Evolutionary conservation across 768 basidiomycete genomes (phyloP), one percentile per base, ranked within the genome.

Genomic region (Tulasnella sp.): DNA sequence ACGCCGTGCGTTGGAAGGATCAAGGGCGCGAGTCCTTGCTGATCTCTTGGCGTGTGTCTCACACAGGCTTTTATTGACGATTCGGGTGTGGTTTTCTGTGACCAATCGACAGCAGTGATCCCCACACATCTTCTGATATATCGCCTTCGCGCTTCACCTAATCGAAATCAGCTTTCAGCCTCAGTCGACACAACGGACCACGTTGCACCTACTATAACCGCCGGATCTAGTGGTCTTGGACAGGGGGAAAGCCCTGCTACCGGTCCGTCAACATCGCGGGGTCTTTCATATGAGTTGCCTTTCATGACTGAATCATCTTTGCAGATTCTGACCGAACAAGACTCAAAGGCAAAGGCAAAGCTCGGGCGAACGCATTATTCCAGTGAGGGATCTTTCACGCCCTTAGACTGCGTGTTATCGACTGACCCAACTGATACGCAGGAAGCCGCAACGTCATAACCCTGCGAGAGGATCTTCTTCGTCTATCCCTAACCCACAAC

Each of bases 41-140:
- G 12, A 69, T 37, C 24, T 31, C 60, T 2, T 31, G 12, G 2
- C 42, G 4, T 1, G 16, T 14, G 16, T 16, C 46, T 1, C 18
- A 3, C 34, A 7, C 28, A 69, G 64, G 64, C 31, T 37, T 69
- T 37, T 20, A 69, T 69, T 14, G 64, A 69, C 12, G 64, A 69
- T 28, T 69, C 64, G 64, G 64, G 64, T 4, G 64, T 69, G 64
- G 64, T 14, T 11, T 69, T 69, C 34, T 69, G 64, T 69, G 64
- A 11, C 14, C 64, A 69, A 31, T 6, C 64, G 31, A 20, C 64
- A 7, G 28, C 64, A 7, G 34, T 69, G 3, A 69, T 69, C 34
- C 64, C 64, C 7, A 69, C 64, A 12, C 64, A 69, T 69, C 64
- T 69, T 37, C 37, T 69, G 18, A 69, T 69, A 14, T 69, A 34